A percentile compares a stretch with the other conserved stretches of the same genome.
These are phyloP conservation scores for Paecilomyces niveus DNA, from an alignment of 2,329 filamentous ascomycete genomes.

Conservation along the genomic window DNA sequence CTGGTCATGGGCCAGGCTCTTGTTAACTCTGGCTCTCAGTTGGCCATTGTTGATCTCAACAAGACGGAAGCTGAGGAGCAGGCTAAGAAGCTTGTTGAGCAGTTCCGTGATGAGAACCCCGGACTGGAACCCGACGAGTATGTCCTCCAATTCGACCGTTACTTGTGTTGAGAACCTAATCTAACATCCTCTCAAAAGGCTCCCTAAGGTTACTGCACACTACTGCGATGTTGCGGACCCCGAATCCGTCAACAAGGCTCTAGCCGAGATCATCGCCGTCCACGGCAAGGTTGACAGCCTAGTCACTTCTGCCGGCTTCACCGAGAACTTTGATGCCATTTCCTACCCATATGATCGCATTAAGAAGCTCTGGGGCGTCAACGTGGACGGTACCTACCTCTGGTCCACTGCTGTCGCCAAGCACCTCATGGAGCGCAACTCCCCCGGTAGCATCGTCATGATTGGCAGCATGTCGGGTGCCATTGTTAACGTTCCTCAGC, in stretches of 20 bases:
- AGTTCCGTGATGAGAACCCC: constrained; percentile 74
- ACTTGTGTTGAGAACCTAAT: not conserved
- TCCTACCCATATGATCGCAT: constrained; percentile 86
- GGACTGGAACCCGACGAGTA: constrained; percentile 60
- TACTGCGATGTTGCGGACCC: constrained; percentile 80
- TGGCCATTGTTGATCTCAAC: constrained; percentile 92
- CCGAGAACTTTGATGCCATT: constrained; percentile 89
- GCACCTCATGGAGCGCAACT: constrained; percentile 77
- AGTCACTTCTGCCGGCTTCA: constrained; percentile 94
- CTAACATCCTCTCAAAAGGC: constrained; percentile 32
- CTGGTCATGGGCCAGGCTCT: constrained; percentile 90
- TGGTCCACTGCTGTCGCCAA: constrained; percentile 79
- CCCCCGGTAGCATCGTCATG: constrained; percentile 79
- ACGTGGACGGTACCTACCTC: constrained; percentile 86
- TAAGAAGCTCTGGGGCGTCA: constrained; percentile 89
- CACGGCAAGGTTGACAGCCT: constrained; percentile 85
- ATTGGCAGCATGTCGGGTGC: constrained; percentile 92
- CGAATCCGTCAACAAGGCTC: constrained; percentile 66
- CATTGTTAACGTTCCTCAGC: constrained; percentile 93
- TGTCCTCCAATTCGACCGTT: constrained; percentile 12
- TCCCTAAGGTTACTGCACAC: constrained; percentile 82
- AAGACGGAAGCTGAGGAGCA: constrained; percentile 78
- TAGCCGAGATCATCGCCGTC: constrained; percentile 60
- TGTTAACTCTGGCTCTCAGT: constrained; percentile 77
- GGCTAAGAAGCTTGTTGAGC: constrained; percentile 63